phyloP scores from a whole-genome alignment of 2,329 filamentous ascomycete genomes.

The Trichoderma afroharzianum region DNA sequence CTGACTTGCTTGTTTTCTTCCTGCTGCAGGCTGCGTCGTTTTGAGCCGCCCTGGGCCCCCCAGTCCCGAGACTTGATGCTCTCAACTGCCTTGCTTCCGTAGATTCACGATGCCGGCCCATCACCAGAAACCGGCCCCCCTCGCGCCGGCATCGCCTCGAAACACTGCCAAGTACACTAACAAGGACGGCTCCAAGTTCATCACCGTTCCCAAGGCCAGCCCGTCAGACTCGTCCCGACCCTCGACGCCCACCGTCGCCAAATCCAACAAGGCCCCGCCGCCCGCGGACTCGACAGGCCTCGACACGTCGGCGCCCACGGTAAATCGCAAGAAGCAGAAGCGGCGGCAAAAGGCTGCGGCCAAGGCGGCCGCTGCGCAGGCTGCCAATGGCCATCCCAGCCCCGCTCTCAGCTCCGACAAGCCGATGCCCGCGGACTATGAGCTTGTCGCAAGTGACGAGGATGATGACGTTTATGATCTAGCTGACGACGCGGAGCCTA shows the following conservation, averaged over 20 bases:
- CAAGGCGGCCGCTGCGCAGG: slow-evolving; percentile 50
- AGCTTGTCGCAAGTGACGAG: slow-evolving; percentile 55
- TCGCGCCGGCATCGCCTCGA: slow-evolving; percentile 50
- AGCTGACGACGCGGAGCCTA: slow-evolving; percentile 31
- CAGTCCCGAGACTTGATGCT: slow-evolving; percentile 34
- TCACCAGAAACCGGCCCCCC: slow-evolving; percentile 47
- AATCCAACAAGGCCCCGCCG: slow-evolving; percentile 32
- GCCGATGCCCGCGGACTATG: slow-evolving; percentile 39
- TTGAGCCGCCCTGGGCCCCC: slow-evolving; percentile 19
- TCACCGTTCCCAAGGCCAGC: slow-evolving; percentile 58
- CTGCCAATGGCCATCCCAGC: slow-evolving; percentile 41
- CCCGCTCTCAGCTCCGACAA: slow-evolving; percentile 30
- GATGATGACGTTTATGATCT: slow-evolving; percentile 43
- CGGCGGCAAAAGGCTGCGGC: slow-evolving; percentile 81
- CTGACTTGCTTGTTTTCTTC: slow-evolving; percentile 10
- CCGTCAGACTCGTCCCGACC: slow-evolving; percentile 52
- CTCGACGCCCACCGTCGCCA: slow-evolving; percentile 46
- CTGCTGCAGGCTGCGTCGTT: slow-evolving; percentile 14
- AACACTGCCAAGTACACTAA: slow-evolving; percentile 61
- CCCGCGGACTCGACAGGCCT: slow-evolving; percentile 25
- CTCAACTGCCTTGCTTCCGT: slow-evolving; percentile 33
- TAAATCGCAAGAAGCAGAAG: slow-evolving; percentile 96
- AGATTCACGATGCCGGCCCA: slow-evolving; percentile 49
- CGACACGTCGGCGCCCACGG: slow-evolving; percentile 43
- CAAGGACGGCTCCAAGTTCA: slow-evolving; percentile 67